Evolutionary conservation across 352 stramenopile species (phyloP), one percentile per base, ranked within the genome.

Genomic region (Phytophthora constricta): DNA sequence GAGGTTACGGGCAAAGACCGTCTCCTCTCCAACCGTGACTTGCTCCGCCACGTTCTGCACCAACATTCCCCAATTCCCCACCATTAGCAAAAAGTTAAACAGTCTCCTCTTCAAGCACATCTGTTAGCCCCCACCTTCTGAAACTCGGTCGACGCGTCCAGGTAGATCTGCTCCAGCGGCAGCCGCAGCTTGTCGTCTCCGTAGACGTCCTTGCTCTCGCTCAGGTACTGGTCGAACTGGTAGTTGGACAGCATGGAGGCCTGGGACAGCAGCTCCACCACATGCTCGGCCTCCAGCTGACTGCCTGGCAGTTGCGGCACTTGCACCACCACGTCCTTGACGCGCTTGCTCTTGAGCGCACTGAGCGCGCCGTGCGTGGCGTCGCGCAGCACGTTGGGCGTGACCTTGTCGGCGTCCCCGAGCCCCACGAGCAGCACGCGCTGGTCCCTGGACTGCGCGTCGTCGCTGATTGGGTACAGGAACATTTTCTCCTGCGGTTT

Each of bases 201-300:
- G 26, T 89, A 60, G 4, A 76, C 70, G 61, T 90, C 71, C 62
- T 78, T 87, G 39, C 73, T 70, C 28, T 76, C 67, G 51, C 66
- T 91, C 53, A 93, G 59, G 67, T 96, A 93, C 72, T 89, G 77
- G 70, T 96, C 84, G 43, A 96, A 96, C 69, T 92, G 84, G 67
- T 96, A 96, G 72, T 94, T 96, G 43, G 86, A 94, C 27, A 96
- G 72, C 64, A 94, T 87, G 19, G 83, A 90, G 2, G 87, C 79
- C 62, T 95, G 84, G 31, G 83, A 78, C 39, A 96, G 9, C 37
- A 94, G 62, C 60, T 94, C 79, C 25, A 91, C 84, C 27, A 94
- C 74, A 22, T 80, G 86, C 17, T 26, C 25, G 4, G 70, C 52
- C 14, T 77, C 33, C 19, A 92, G 10, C 20, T 68, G 59, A 13